These are phyloP conservation scores for Malassezia caprae DNA, from an alignment of 1,284 basidiomycete species.

Conservation along the genomic window DNA sequence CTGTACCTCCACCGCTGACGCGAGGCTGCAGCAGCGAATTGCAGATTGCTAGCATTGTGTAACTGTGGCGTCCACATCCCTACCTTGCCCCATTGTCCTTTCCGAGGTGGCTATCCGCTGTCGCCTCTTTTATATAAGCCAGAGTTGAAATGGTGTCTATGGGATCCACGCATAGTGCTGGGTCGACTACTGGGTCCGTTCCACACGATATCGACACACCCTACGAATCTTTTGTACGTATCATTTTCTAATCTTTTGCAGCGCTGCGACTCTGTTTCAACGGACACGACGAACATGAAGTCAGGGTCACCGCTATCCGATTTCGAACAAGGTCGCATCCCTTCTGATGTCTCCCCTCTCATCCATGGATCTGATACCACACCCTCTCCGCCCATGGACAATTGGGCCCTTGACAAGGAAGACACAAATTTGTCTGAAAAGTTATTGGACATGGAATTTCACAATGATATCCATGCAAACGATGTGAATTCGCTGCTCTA, in stretches of 20 bases:
- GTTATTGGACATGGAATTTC: conserved; percentile 13
- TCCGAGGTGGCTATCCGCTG: not conserved
- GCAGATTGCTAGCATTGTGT: not conserved
- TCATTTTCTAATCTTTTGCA: not conserved
- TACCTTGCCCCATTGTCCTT: not conserved
- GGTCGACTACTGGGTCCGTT: not conserved
- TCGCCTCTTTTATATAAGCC: not conserved
- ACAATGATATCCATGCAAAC: not conserved
- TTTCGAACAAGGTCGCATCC: not conserved
- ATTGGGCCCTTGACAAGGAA: not conserved
- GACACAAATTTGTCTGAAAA: not conserved
- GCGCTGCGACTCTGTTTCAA: not conserved
- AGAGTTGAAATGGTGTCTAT: not conserved
- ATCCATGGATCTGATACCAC: not conserved
- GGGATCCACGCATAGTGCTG: not conserved
- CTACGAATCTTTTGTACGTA: not conserved
- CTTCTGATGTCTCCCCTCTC: not conserved
- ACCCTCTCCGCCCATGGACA: not conserved
- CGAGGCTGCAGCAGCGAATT: conserved; percentile 2
- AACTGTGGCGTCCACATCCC: not conserved
- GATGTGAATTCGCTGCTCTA: not conserved
- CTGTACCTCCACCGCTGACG: conserved; percentile 1
- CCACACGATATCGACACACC: not conserved
- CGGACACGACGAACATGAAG: not conserved
- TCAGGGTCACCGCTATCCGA: not conserved